Base-by-base conservation (phyloP, 108 stramenopile species). In the Skeletonema menzelii region DNA sequence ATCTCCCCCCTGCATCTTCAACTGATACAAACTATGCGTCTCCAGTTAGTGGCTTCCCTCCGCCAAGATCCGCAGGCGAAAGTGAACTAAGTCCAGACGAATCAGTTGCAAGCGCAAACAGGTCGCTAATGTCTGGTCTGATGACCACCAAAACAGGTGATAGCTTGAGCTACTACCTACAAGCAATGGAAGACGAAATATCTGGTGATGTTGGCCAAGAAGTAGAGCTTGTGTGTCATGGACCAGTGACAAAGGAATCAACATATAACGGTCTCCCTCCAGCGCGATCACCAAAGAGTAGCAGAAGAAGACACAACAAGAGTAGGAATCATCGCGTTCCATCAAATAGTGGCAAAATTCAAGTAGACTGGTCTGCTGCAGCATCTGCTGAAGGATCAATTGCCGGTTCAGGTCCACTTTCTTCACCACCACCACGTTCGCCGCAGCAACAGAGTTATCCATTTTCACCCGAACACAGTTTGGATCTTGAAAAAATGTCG, bases 131-230 rank as follows among this genome's bases (percentile, higher is more conserved):
- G 65, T 77, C 77, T 7, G 59, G 57, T 20, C 30, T 61, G 27
- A 42, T 67, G 19, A 70, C 62, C 19, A 28, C 61, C 31, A 77
- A 71, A 56, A 65, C 77, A 31, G 56, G 26, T 27, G 70, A 71
- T 44, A 77, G 44, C 46, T 58, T 77, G 58, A 69, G 40, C 42
- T 38, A 67, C 24, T 77, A 70, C 32, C 27, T 77, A 27, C 37
- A 70, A 53, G 77, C 35, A 15, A 69, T 76, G 42, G 63, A 77
- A 55, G 77, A 77, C 53, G 77, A 77, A 66, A 77, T 77, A 60
- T 60, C 63, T 14, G 77, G 77, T 5, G 77, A 77, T 67, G 77
- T 77, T 15, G 77, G 77, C 4, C 77, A 77, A 57, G 77, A 77
- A 59, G 76, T 76, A 35, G 77, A 77, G 44, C 35, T 77, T 26